Evolutionary conservation across 2,329 filamentous ascomycete species (phyloP).

Genomic region (Nemania abortiva): DNA sequence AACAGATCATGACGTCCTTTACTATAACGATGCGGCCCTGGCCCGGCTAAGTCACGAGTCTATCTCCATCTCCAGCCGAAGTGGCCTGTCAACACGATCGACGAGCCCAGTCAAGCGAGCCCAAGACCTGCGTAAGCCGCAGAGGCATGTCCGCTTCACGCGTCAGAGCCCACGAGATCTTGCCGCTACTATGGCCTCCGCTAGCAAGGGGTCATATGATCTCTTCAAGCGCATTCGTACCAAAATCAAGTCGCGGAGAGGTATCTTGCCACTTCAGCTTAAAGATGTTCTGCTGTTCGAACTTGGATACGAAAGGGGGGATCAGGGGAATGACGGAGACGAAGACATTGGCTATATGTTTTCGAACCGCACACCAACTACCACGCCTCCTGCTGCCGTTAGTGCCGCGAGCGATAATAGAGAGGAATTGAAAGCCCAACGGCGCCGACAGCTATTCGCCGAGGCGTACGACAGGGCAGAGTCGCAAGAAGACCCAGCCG

Average conservation of each 20-base stretch:
- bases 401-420: neutral
- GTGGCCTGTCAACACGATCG: conserved; percentile 1
- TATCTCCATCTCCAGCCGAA: neutral
- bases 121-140: conserved; percentile 1
- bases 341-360: conserved; percentile 3
- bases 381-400: neutral
- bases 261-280: conserved; percentile 9
- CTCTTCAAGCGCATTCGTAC: neutral
- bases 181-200: neutral
- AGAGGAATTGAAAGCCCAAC: neutral
- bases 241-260: neutral
- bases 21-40: neutral
- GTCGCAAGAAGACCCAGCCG: neutral
- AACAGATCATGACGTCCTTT: neutral
- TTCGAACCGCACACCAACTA: neutral
- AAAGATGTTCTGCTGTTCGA: neutral
- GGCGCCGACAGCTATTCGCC: neutral
- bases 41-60: neutral
- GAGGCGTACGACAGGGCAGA: neutral
- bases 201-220: neutral
- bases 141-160: neutral
- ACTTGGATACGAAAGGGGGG: neutral
- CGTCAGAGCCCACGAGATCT: neutral
- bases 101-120: conserved; percentile 20
- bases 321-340: neutral